Base-by-base conservation (phyloP, 495 filamentous ascomycete genomes). In the Aspergillus steynii region DNA sequence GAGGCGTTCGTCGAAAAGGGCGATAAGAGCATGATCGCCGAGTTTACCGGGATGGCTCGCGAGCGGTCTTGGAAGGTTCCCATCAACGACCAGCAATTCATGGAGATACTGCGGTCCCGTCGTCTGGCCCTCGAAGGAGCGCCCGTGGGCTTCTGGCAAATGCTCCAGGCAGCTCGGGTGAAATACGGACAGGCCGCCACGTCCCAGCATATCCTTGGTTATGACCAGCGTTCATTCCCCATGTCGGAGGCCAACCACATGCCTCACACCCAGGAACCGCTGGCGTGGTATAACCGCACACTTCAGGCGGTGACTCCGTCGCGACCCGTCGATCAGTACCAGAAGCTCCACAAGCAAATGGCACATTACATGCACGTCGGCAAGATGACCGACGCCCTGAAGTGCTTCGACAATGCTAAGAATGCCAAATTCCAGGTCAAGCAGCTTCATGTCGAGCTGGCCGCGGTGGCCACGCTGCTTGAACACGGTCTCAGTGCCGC, bases 91-190 rank as follows among this genome's bases (percentile, higher is more conserved):
- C 46, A 69, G 5, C 58, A 69, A 14, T 67, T 77, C 34, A 12
- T 71, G 32, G 63, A 67, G 8, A 68, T 73, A 29, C 9, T 80
- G 14, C 69, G 64, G 3, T 55, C 53, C 4, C 74, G 72, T n/a
- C 72, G 69, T 4, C 50, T 70, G 15, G 66, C 71, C 48, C 72
- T 77, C 56, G 70, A 73, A 53, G 58, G 68, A 1, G 64, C 69
- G 4, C 78, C 77, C 0, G 71, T 77, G 20, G 76, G 78, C 12
- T 66, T 75, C 53, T 81, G 77, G 77, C 71, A 75, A 25, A 77
- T 80, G 78, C 59, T 80, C 14, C 75, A 78, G 50, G 72, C 77
- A 4, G 76, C 78, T 5, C 75, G 73, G 46, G 58, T 68, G 7
- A 64, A 72, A 55, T 63, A 75, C 51, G 63, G 65, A n/a, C 63